Evolutionary conservation across 345 rosid genomes (phyloP).

Genomic region (Cardiospermum halicacabum): DNA sequence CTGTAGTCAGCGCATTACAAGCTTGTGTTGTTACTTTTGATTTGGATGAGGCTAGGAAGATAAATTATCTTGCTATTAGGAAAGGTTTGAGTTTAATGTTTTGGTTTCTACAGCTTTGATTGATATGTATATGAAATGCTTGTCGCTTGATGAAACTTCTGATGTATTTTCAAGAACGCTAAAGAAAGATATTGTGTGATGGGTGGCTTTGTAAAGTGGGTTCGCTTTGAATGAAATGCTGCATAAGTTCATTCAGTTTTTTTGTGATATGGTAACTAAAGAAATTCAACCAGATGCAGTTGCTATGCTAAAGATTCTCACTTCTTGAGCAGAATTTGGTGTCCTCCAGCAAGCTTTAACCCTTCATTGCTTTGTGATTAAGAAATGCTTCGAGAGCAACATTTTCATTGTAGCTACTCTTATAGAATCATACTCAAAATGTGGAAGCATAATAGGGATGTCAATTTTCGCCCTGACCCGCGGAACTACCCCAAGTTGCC

Average conservation of each 20-base stretch:
- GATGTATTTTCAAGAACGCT: constrained; percentile 44
- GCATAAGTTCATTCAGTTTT: constrained; percentile 31
- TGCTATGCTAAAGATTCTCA: constrained; percentile 50
- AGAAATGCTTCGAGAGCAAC: constrained; percentile 38
- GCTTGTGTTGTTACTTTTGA: constrained; percentile 42
- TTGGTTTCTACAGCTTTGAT: constrained; percentile 49
- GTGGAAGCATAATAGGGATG: no score
- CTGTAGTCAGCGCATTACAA: constrained; percentile 38
- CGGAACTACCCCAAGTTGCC: no score
- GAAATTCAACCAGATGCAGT: constrained; percentile 49
- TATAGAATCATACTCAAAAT: constrained; percentile 54
- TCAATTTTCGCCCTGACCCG: no score
- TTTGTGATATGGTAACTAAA: constrained; percentile 34
- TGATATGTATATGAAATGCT: constrained; percentile 62
- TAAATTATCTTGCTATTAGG: constrained; percentile 36
- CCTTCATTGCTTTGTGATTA: constrained; percentile 43
- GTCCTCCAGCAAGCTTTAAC: constrained; percentile 45
- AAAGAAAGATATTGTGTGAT: constrained; percentile 46
- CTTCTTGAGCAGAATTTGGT: constrained; percentile 46
- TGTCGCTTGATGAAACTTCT: constrained; percentile 38
- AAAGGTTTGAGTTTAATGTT: constrained; percentile 36
- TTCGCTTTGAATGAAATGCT: constrained; percentile 47
- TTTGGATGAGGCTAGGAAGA: constrained; percentile 40
- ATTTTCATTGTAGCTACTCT: constrained; percentile 41
- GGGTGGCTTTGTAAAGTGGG: constrained; percentile 55